Evolutionary conservation across 164 flowering plant genomes (phyloP), one percentile per base, ranked within the genome.

Genomic region (Berberis thunbergii): DNA sequence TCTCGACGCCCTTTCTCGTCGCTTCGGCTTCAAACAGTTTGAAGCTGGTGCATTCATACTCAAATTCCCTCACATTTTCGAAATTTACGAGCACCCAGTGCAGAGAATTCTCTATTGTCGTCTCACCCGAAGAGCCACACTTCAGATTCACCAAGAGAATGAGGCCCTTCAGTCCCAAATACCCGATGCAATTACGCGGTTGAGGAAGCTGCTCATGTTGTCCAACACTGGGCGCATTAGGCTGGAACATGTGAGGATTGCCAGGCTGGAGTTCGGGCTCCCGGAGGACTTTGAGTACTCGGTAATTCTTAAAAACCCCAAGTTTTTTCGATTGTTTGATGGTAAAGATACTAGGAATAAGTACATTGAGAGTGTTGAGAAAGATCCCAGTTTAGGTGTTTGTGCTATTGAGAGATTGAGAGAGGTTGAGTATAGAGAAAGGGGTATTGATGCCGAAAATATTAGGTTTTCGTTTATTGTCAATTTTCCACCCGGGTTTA

Each of bases 401-500:
- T 91, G 96, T 67, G 89, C 91, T 0, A 84, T 91, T 5, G 97
- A 91, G 83, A 75, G 70, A 55, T 75, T 60, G 62, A 83, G 97
- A 73, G 99, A 95, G 78, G 78, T 63, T 49, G 99, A 86, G 78
- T 95, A 91, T 67, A 82, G 97, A 53, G 85, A 82, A 67, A 89
- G 79, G 64, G 96, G 99, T 8, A 50, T 60, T 63, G 96, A 85
- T 64, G 93, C 86, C 1, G 99, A 89, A 72, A 76, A 81, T 63
- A 75, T 84, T 53, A 72, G 99, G 71, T 95, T 95, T 72, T 78
- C 97, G 0, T 91, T 95, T 71, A 60, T 83, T 12, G 76, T 95
- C 42, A 89, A 89, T 70, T 95, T 89, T 61, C 99, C 97, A 1
- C 96, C 97, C 0, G 99, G 99, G 53, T 95, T 91, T 73, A 91